phyloP scores from a whole-genome alignment of 305 asterid species.

The Fraxinus latifolia region DNA sequence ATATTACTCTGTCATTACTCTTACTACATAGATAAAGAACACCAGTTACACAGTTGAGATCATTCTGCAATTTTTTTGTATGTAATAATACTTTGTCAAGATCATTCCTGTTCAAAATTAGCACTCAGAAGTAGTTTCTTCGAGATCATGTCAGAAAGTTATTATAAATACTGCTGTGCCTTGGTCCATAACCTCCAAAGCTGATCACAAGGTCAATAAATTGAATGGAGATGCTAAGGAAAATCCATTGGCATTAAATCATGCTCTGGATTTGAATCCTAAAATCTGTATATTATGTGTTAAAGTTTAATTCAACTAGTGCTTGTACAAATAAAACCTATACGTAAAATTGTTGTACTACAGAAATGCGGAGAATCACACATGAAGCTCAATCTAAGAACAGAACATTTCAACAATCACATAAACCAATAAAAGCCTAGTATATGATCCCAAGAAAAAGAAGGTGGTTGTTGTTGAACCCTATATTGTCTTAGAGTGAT shows the following conservation, averaged over 20 bases:
- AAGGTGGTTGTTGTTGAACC: background rate
- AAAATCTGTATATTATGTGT: background rate
- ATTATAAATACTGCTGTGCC: background rate
- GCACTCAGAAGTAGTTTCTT: background rate
- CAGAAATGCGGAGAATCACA: background rate
- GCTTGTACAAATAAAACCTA: background rate
- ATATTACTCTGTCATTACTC: slow-evolving; percentile 7
- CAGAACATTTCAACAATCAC: background rate
- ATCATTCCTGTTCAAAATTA: background rate
- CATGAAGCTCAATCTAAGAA: background rate
- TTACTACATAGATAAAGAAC: background rate
- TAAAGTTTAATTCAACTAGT: background rate
- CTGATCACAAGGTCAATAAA: slow-evolving; percentile 11
- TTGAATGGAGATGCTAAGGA: background rate
- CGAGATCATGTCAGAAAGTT: background rate
- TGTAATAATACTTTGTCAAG: background rate
- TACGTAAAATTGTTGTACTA: background rate
- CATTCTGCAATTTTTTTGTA: too few relatives aligned
- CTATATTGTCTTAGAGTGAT: background rate
- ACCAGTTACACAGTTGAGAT: background rate
- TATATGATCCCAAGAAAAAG: background rate
- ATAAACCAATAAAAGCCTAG: background rate
- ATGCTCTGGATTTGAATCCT: background rate
- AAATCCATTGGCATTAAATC: background rate
- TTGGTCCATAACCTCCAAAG: background rate